Evolutionary conservation across 2,329 filamentous ascomycete genomes (phyloP), one percentile per base, ranked within the genome.

Genomic region (Tolypocladium sp.): DNA sequence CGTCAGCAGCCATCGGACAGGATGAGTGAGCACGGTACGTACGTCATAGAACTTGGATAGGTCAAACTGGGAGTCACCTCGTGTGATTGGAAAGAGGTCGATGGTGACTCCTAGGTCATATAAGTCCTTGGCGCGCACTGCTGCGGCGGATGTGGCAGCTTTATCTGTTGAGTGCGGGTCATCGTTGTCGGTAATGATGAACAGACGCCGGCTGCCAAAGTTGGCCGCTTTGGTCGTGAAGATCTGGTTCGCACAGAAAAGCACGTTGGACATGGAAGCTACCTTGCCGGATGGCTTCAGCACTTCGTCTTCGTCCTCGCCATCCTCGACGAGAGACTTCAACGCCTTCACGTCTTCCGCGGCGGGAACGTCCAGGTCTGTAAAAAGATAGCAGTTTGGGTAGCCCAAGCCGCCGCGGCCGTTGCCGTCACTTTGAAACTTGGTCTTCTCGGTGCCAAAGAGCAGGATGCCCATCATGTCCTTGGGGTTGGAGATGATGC

Each of bases 381-480:
- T 89, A 61, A 96, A 86, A 3, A 97, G 81, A 69, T 97, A 97
- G 76, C 93, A 97, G 71, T 97, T 89, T 2, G 92, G 91, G 68
- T 96, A 97, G 27, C 83, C 83, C 9, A 88, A 73, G 15, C 81
- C 82, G 58, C 78, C 79, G 9, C 80, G 78, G 37, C 81, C 84
- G 54, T 81, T 84, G 60, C 85, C 82, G 52, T 87, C 86, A 20
- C 86, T 84, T 53, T 88, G 84, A 63, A 92, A 92, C 66, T 88
- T 92, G 44, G 91, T 90, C 73, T 90, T 84, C 68, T 95, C 81
- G 0, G 94, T 99, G 10, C 92, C 92, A 70, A 95, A 99, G 0
- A 99, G 79, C 42, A 99, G 73, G 33, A 99, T 89, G 2, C 93
- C 92, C 83, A 99, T 97, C 90, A 97, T 95, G 62, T 99, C 94